A percentile compares a stretch with the other conserved stretches of the same genome.
These are phyloP conservation scores for Calendula officinalis DNA, from an alignment of 129 eudicot species.

Conservation along the genomic window DNA sequence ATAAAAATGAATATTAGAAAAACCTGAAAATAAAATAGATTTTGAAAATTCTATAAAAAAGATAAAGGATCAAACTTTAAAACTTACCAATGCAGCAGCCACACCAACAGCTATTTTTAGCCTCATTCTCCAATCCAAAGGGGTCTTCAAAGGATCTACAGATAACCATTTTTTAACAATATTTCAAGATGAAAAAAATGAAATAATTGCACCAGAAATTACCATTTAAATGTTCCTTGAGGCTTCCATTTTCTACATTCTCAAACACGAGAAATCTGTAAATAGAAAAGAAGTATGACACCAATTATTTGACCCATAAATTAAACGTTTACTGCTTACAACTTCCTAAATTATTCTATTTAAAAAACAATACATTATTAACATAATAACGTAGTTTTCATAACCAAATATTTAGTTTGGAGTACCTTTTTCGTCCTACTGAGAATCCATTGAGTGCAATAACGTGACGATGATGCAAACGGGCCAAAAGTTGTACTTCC, in stretches of 20 bases:
- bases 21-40: background rate
- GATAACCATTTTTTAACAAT: constrained; percentile 14
- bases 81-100: constrained; percentile 84
- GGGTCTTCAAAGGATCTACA: constrained; percentile 90
- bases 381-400: no score
- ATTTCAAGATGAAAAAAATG: constrained; percentile 7
- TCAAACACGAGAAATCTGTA: constrained; percentile 82
- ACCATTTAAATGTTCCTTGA: constrained; percentile 88
- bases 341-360: no score
- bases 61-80: background rate
- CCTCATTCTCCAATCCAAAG: constrained; percentile 87
- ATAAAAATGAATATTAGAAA: background rate
- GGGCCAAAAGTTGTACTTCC: constrained; percentile 65
- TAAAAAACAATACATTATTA: no score
- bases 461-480: constrained; percentile 85
- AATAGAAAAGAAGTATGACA: background rate
- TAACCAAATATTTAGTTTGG: background rate
- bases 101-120: constrained; percentile 67
- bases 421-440: constrained; percentile 58
- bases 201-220: constrained; percentile 23
- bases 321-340: no score
- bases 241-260: constrained; percentile 70
- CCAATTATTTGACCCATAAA: no score
- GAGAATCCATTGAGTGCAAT: constrained; percentile 73
- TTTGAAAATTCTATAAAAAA: background rate